These are phyloP conservation scores for Sarocladium brachiariae DNA, from an alignment of 2,329 filamentous ascomycete genomes.

Conservation along the genomic window DNA sequence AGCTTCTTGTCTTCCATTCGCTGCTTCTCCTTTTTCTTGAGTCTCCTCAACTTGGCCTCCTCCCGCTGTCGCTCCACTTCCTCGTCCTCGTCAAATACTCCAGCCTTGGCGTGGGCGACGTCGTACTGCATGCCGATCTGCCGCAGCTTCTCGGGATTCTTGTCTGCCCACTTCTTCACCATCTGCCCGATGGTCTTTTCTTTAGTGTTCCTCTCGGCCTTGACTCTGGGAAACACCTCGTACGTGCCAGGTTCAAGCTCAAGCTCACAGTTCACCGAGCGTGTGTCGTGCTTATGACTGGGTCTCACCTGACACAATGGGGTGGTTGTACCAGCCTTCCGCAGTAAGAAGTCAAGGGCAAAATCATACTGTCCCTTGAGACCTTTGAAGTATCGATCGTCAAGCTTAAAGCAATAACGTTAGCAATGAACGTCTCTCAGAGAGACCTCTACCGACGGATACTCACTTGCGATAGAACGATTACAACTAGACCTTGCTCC, in stretches of 20 bases:
- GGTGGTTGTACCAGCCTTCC: constrained; percentile 16
- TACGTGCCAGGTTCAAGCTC: constrained; percentile 62
- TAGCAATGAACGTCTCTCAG: neutral
- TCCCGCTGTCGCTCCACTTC: constrained; percentile 16
- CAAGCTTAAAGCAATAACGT: constrained; percentile 26
- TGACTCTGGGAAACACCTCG: constrained; percentile 62
- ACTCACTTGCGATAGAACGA: constrained; percentile 34
- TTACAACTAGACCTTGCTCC: constrained; percentile 32
- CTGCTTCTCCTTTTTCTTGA: constrained; percentile 22
- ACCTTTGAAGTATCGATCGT: constrained; percentile 37
- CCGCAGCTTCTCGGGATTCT: constrained; percentile 56
- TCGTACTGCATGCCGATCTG: constrained; percentile 54
- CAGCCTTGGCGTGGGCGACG: constrained; percentile 52
- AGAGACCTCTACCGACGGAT: too few relatives aligned
- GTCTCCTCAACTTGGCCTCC: constrained; percentile 17
- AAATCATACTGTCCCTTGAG: constrained; percentile 38
- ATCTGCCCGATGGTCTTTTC: constrained; percentile 50
- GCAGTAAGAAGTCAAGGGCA: constrained; percentile 35
- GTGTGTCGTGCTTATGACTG: constrained; percentile 36
- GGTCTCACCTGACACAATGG: constrained; percentile 9
- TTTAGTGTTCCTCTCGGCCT: constrained; percentile 39
- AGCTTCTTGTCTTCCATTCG: constrained; percentile 20
- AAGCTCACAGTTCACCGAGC: constrained; percentile 67
- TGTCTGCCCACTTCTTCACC: constrained; percentile 38
- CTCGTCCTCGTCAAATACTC: constrained; percentile 43